A percentile compares a stretch with the other conserved stretches of the same genome.
phyloP scores from a whole-genome alignment of 306 rosid species.

The Styphnolobium japonicum region DNA sequence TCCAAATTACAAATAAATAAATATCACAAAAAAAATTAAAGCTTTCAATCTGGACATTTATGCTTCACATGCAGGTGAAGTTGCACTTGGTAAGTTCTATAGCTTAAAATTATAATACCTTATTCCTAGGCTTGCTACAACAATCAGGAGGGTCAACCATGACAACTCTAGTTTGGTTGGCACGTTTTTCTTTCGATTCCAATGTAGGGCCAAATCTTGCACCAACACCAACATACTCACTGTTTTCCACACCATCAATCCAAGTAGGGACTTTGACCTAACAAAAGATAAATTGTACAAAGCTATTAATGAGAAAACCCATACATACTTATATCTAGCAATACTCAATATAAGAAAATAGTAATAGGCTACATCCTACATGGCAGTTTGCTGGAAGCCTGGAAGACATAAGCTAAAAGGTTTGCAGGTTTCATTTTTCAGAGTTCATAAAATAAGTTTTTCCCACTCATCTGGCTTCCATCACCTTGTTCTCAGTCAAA shows the following conservation, averaged over 20 bases:
- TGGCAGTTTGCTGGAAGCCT: background rate
- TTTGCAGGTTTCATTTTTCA: background rate
- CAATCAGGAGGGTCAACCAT: conserved; percentile 98
- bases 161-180: conserved; percentile 82
- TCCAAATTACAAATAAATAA: conserved; percentile 31
- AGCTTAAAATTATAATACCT: conserved; percentile 44
- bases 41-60: conserved; percentile 18
- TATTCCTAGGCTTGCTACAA: conserved; percentile 60
- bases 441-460: background rate
- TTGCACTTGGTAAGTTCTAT: conserved; percentile 5
- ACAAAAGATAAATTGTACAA: conserved; percentile 12
- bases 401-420: background rate
- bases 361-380: background rate
- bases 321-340: background rate
- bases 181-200: conserved; percentile 89
- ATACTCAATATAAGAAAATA: background rate
- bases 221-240: conserved; percentile 90
- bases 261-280: conserved; percentile 94
- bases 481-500: background rate
- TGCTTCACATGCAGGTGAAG: conserved; percentile 3
- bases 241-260: conserved; percentile 60
- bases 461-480: background rate
- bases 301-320: background rate
- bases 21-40: background rate
- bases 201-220: conserved; percentile 90